phyloP scores from a whole-genome alignment of 225 moss, liverwort and hornwort species.

The Pseudisothecium myosuroides region DNA sequence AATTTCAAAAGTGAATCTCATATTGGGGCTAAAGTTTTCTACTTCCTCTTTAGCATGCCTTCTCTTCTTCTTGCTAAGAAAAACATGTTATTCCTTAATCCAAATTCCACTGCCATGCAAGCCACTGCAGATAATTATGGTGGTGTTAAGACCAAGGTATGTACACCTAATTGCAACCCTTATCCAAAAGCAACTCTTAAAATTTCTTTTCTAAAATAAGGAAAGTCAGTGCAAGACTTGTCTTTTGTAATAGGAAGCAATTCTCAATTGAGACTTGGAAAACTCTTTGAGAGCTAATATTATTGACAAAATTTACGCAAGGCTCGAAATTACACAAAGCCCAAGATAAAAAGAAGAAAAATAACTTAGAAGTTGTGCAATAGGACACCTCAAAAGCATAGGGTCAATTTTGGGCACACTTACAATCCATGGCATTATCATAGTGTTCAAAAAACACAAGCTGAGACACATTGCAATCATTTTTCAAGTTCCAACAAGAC shows the following conservation, averaged over 20 bases:
- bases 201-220: neutral
- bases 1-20: neutral
- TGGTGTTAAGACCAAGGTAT: neutral
- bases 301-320: neutral
- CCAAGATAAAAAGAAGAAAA: neutral
- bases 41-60: neutral
- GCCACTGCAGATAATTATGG: rapidly evolving
- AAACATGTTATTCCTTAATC: neutral
- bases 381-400: neutral
- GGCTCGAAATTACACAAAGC: neutral
- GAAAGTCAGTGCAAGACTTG: neutral
- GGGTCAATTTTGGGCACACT: neutral
- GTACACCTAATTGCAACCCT: neutral
- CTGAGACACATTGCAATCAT: neutral
- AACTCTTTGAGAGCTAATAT: neutral
- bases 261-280: neutral
- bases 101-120: neutral
- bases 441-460: neutral
- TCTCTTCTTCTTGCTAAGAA: neutral
- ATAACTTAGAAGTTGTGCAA: neutral
- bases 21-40: neutral
- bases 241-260: neutral
- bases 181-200: neutral
- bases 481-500: neutral
- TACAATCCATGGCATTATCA: neutral